Percentiles rank a stretch among this genome's conserved stretches.
Evolutionary conservation across 2,329 filamentous ascomycete species (phyloP).

Genomic region (Boeremia exigua): DNA sequence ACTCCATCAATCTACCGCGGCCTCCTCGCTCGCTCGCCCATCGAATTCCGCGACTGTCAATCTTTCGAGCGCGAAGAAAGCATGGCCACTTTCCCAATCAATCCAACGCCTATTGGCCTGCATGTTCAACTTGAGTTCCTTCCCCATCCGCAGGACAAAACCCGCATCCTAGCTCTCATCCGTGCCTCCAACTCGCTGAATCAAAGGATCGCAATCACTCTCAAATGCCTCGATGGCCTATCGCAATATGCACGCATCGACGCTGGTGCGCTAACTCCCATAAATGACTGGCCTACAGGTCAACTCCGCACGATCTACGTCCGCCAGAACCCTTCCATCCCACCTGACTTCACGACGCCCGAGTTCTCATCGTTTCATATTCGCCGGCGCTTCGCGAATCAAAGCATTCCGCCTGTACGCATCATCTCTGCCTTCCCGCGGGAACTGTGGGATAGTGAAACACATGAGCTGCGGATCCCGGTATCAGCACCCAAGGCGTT

Average conservation of each 20-base stretch:
- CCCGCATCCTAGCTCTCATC: constrained; percentile 25
- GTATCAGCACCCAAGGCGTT: constrained; percentile 15
- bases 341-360: constrained; percentile 26
- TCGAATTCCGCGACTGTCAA: constrained; percentile 29
- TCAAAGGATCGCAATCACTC: constrained; percentile 30
- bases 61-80: constrained; percentile 30
- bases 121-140: constrained; percentile 34
- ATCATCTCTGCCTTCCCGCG: constrained; percentile 26
- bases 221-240: constrained; percentile 29
- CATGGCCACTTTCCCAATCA: constrained; percentile 26
- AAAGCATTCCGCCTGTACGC: constrained; percentile 23
- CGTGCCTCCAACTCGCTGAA: constrained; percentile 30
- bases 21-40: constrained; percentile 31
- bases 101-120: constrained; percentile 29
- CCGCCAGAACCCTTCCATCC: constrained; percentile 30
- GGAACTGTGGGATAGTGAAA: constrained; percentile 18
- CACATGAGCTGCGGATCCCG: constrained; percentile 26
- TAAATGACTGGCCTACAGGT: constrained; percentile 46
- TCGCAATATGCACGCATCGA: constrained; percentile 45
- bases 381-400: constrained; percentile 23
- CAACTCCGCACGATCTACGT: constrained; percentile 33
- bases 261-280: constrained; percentile 61
- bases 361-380: constrained; percentile 31
- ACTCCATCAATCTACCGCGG: constrained; percentile 31
- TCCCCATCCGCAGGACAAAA: constrained; percentile 22